Evolutionary conservation across 495 filamentous ascomycete genomes (phyloP), one percentile per base, ranked within the genome.

Genomic region (Niebla homalea): DNA sequence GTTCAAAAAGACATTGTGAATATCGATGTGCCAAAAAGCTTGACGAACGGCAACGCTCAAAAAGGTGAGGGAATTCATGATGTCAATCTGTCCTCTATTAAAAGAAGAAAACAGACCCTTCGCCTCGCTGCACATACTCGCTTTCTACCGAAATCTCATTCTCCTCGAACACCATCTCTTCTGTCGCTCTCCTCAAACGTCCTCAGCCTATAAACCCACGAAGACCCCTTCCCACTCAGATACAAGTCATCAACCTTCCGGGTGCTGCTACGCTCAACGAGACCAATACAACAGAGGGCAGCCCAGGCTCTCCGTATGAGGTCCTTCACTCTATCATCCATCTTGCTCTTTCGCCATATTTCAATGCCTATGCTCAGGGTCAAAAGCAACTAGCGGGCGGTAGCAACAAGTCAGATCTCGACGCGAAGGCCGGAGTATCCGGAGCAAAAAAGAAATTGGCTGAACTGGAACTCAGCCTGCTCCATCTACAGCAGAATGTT

Each of bases 361-460:
- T 99, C 61, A 89, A 99, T 73, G 88, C 88, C 46, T 89, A 83
- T 64, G 89, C 89, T 29, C 92, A 86, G 61, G 81, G 72, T 58
- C 87, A 93, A 54, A 85, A 90, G 58, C 68, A 72, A 36, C 65
- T 73, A 36, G 76, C 74, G 60, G 77, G 78, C 38, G 70, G 72
- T 36, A 77, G 84, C 61, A 78, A 78, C 46, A 73, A 86, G 64
- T 75, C 78, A 25, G 90, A 94, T 60, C 81, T 82, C 15, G 90
- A 94, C 60, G 80, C 82, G 16, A 92, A 93, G 71, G 94, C 86
- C 15, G 90, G 90, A 38, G 87, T 99, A 56, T 85, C 92, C n/a
- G 87, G 88, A 8, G 87, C 92, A 23, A 96, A 94, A 73, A 93
- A 93, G 74, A 87, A 85, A 62, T 78, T 94, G 62, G 89, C 89